Percentiles rank a stretch among this genome's conserved stretches.
phyloP scores from a whole-genome alignment of 352 stramenopile species.

The Aphanomyces astaci region DNA sequence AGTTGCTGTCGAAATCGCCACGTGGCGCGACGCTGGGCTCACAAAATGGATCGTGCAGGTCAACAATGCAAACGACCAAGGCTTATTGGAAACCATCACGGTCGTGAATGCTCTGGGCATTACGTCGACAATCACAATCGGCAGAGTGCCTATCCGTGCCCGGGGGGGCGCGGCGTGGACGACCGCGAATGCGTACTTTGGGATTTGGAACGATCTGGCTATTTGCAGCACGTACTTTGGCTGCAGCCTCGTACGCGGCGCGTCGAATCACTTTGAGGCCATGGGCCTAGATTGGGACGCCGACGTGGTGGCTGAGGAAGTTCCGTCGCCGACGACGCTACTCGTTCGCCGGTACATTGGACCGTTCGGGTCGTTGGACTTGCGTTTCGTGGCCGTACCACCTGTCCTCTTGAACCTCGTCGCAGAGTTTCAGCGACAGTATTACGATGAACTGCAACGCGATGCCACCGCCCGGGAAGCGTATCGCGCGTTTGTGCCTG shows the following conservation, averaged over 20 bases:
- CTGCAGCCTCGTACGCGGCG: not conserved
- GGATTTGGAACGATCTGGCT: constrained; percentile 6
- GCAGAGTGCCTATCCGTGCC: not conserved
- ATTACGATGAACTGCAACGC: not conserved
- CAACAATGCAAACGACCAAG: not conserved
- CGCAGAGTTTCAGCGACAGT: not conserved
- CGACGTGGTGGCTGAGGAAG: not conserved
- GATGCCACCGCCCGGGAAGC: not conserved
- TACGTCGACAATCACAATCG: not conserved
- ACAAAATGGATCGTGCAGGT: constrained; percentile 4
- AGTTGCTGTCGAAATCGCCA: not conserved
- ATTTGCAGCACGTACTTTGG: not conserved
- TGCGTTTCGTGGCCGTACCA: not conserved
- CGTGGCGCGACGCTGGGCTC: not conserved
- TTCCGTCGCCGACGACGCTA: not conserved
- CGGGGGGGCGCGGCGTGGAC: not conserved
- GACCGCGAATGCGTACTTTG: not conserved
- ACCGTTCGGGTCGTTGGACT: constrained; percentile 3
- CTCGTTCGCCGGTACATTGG: not conserved
- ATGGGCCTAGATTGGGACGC: constrained; percentile 8
- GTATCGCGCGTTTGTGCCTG: not conserved
- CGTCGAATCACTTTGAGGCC: not conserved
- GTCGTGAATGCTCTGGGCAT: constrained; percentile 16
- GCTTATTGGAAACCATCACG: not conserved
- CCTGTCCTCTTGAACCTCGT: not conserved